These are phyloP conservation scores for Botrytis squamosa DNA, from an alignment of 2,329 filamentous ascomycete genomes.

Conservation along the genomic window DNA sequence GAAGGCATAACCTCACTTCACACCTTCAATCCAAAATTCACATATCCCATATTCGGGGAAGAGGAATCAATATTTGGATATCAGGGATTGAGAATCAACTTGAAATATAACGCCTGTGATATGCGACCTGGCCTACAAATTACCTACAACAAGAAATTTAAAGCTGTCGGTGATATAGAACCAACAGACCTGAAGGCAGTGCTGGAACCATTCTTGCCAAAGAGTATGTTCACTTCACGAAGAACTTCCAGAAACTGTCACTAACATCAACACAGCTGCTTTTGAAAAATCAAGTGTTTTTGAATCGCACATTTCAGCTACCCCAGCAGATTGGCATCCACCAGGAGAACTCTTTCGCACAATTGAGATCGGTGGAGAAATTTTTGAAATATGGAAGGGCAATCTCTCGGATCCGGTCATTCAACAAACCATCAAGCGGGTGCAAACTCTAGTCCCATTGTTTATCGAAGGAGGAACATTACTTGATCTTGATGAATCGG, in stretches of 20 bases:
- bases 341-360: conserved; percentile 70
- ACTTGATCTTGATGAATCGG: conserved; percentile 64
- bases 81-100: conserved; percentile 71
- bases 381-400: conserved; percentile 83
- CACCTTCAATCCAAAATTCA: conserved; percentile 81
- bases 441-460: conserved; percentile 79
- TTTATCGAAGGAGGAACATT: conserved; percentile 92
- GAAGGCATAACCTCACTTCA: conserved; percentile 56
- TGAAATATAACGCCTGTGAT: conserved; percentile 68
- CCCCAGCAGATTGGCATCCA: conserved; percentile 58
- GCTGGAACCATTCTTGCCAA: conserved; percentile 60
- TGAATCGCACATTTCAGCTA: conserved; percentile 52
- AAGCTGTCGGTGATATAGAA: conserved; percentile 63
- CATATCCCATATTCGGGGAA: conserved; percentile 91
- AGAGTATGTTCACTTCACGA: conserved; percentile 47
- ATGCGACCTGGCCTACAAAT: conserved; percentile 75
- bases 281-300: conserved; percentile 64
- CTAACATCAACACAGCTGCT: conserved; percentile 51
- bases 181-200: conserved; percentile 65
- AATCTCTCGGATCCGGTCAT: conserved; percentile 69
- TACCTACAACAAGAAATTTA: conserved; percentile 70
- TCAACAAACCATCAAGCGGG: conserved; percentile 69
- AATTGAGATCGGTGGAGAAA: conserved; percentile 59
- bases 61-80: conserved; percentile 91
- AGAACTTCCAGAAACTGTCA: conserved; percentile 4